A percentile compares a stretch with the other conserved stretches of the same genome.
Conservation (phyloP, 164 flowering plant genomes). For the Umbellularia californica region DNA sequence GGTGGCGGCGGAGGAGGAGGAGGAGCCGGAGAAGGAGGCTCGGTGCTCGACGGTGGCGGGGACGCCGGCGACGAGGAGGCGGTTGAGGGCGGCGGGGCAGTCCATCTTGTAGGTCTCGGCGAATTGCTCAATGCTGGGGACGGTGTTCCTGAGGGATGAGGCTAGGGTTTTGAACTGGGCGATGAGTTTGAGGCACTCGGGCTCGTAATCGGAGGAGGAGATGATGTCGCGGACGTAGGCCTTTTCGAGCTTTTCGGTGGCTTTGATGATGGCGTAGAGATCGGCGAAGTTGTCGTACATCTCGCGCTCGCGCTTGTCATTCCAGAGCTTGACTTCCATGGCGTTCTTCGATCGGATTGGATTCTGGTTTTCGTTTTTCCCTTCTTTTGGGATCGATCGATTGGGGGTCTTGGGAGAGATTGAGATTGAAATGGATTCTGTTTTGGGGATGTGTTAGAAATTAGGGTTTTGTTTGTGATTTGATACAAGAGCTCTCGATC, state of each 20-base stretch:
- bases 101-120: constrained; percentile 86
- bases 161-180: constrained; percentile 84
- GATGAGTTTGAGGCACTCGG: constrained; percentile 75
- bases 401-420: too few species aligned
- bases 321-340: constrained; percentile 96
- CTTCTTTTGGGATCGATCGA: too few species aligned
- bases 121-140: constrained; percentile 79
- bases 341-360: too few species aligned
- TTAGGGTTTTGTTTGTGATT: too few species aligned
- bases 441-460: too few species aligned
- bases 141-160: constrained; percentile 61
- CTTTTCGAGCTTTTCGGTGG: constrained; percentile 92
- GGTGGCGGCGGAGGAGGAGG: constrained; percentile 56
- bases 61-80: constrained; percentile 71
- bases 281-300: constrained; percentile 93
- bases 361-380: too few species aligned
- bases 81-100: constrained; percentile 81
- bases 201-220: constrained; percentile 62
- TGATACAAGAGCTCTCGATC: too few species aligned
- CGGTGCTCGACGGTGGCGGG: constrained; percentile 94
- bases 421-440: too few species aligned
- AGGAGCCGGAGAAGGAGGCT: constrained; percentile 45
- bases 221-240: constrained; percentile 79
- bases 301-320: constrained; percentile 94
- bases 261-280: constrained; percentile 80